Evolutionary conservation across 768 basidiomycete species (phyloP).

Genomic region (Fomitopsis serialis): DNA sequence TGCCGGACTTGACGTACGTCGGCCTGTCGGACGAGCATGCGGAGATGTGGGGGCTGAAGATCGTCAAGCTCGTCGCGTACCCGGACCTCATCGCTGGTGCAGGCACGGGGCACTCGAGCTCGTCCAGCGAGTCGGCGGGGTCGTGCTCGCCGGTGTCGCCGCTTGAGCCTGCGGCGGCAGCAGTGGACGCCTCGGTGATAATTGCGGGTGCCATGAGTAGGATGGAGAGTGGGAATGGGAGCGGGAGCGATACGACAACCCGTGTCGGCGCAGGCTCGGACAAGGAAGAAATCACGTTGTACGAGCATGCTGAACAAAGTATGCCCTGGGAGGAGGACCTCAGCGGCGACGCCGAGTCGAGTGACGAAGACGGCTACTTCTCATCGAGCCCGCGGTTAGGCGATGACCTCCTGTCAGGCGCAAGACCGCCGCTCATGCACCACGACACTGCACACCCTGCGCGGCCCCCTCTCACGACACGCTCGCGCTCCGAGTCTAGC

Average conservation of each 20-base stretch:
- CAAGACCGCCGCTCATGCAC: slow-evolving; percentile 2
- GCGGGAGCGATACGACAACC: slow-evolving; percentile 20
- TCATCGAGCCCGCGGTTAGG: not conserved
- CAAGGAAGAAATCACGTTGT: slow-evolving; percentile 11
- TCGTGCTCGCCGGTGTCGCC: not conserved
- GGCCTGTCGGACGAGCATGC: slow-evolving; percentile 65
- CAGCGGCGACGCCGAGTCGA: slow-evolving; percentile 6
- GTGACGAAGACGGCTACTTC: slow-evolving; percentile 6
- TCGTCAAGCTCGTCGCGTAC: slow-evolving; percentile 72
- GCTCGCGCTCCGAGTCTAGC: slow-evolving; percentile 12
- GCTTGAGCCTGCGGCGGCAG: not conserved
- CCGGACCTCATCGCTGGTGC: slow-evolving; percentile 52
- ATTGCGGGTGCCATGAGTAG: slow-evolving; percentile 1
- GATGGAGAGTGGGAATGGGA: slow-evolving; percentile 11
- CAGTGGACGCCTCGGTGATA: not conserved
- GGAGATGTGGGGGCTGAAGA: slow-evolving; percentile 71
- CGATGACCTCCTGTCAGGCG: not conserved
- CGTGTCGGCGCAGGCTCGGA: slow-evolving; percentile 17
- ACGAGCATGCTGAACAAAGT: slow-evolving; percentile 4
- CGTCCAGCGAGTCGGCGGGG: slow-evolving; percentile 6
- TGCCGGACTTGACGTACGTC: slow-evolving; percentile 72
- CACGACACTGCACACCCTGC: slow-evolving; percentile 6
- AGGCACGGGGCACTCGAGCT: not conserved
- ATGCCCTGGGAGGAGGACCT: slow-evolving; percentile 3
- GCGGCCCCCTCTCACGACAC: not conserved